Conservation (phyloP, 768 basidiomycete species). For the Tylopilus rubrobrunneus region DNA sequence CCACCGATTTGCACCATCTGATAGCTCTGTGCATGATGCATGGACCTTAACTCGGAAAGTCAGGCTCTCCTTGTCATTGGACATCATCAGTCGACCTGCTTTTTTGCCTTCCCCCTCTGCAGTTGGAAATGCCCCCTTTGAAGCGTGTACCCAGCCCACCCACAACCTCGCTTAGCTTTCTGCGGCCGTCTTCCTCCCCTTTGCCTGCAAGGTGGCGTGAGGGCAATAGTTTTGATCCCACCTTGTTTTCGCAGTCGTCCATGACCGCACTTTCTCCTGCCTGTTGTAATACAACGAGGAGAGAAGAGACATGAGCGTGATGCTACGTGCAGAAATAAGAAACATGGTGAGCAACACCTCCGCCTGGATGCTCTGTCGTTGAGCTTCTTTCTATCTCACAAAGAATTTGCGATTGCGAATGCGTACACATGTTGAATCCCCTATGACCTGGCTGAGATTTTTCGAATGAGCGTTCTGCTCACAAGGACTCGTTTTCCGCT, state of each 20-base stretch:
- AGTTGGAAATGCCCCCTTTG: conserved; percentile 17
- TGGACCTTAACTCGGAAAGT: conserved; percentile 5
- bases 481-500: conserved; percentile 12
- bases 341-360: conserved; percentile 21
- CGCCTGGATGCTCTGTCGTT: conserved; percentile 9
- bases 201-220: conserved; percentile 28
- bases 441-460: conserved; percentile 25
- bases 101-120: conserved; percentile 2
- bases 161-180: conserved; percentile 26
- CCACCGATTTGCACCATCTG: neutral
- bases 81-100: conserved; percentile 2
- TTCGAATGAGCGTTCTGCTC: conserved; percentile 7
- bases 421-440: conserved; percentile 15
- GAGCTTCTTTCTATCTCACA: conserved; percentile 14
- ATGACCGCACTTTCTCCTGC: conserved; percentile 23
- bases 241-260: conserved; percentile 20
- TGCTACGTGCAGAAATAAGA: conserved; percentile 23
- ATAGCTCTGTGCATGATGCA: conserved; percentile 7
- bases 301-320: conserved; percentile 28
- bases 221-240: conserved; percentile 17
- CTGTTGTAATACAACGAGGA: conserved; percentile 19
- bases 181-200: conserved; percentile 23
- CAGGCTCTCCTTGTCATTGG: conserved; percentile 6
- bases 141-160: conserved; percentile 20
- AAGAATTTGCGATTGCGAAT: conserved; percentile 22